phyloP scores from a whole-genome alignment of 257 asterid genomes.

The Dorcoceras hygrometricum region DNA sequence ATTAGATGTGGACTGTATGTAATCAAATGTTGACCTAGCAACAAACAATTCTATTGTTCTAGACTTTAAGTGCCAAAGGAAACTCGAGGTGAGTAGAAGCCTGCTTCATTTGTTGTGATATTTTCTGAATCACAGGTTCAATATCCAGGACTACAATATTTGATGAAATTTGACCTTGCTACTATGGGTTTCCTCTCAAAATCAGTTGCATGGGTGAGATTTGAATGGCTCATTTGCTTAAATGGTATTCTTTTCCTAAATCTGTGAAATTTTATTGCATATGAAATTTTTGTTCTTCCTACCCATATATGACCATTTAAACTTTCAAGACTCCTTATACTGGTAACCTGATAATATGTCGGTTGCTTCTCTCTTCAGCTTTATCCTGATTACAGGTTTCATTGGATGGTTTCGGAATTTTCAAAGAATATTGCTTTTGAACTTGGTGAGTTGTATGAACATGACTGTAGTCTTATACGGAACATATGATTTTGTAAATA shows the following conservation, averaged over 20 bases:
- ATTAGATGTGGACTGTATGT: no score
- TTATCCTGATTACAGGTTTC: slow-evolving; percentile 86
- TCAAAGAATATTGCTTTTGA: slow-evolving; percentile 68
- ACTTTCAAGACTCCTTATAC: slow-evolving; percentile 12
- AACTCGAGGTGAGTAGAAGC: slow-evolving; percentile 7
- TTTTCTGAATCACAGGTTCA: slow-evolving; percentile 58
- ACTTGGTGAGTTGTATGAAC: slow-evolving; percentile 59
- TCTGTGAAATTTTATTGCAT: no score
- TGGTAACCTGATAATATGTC: slow-evolving; percentile 17
- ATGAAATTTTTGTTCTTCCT: no score
- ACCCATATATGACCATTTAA: not conserved
- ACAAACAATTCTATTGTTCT: slow-evolving; percentile 8
- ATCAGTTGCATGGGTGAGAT: slow-evolving; percentile 69
- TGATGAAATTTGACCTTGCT: slow-evolving; percentile 76
- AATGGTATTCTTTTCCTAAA: not conserved
- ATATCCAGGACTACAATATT: slow-evolving; percentile 85
- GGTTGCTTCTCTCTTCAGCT: slow-evolving; percentile 43
- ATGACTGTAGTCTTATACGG: slow-evolving; percentile 4
- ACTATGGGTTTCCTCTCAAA: slow-evolving; percentile 75
- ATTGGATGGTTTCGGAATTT: slow-evolving; percentile 82
- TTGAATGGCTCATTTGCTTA: not conserved
- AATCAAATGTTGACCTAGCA: no score
- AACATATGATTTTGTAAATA: not conserved
- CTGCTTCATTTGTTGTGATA: slow-evolving; percentile 18
- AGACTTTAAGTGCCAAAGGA: slow-evolving; percentile 17